Evolutionary conservation across 2,329 filamentous ascomycete species (phyloP), one percentile per base, ranked within the genome.

Genomic region (Zymoseptoria ardabiliae): DNA sequence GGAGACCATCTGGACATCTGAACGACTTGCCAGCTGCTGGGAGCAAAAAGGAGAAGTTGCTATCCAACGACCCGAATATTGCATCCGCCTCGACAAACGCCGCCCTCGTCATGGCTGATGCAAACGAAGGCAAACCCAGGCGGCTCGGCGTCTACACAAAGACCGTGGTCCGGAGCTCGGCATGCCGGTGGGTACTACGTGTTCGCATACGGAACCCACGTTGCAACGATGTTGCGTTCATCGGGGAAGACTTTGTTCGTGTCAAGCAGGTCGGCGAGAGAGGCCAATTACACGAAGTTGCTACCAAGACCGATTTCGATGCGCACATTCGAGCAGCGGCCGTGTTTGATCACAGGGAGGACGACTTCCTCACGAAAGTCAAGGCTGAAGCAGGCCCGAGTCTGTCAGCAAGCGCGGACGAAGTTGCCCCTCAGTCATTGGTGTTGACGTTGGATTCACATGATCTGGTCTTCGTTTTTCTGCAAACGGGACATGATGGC

Each of bases 161-260:
- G 69, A 96, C 92, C 0, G 72, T 96, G 28, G 78, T 93, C 55
- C 82, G 86, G 56, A 95, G 89, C 63, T 89, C 92, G 1, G 78
- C 88, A 41, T 82, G 88, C 58, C 87, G 87, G 69, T 88, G 83
- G 78, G 87, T 97, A 50, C 77, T 96, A 13, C 89, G 91, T 11
- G 90, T 87, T n/a, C 84, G 87, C 61, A 78, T 97, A 60, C 83
- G 92, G 59, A 86, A 86, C 58, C 79, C 80, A 55, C 74, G 80
- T 50, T 79, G 85, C 61, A 91, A 94, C 66, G 92, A 97, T 76
- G 84, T 97, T 63, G 87, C 92, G 45, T 91, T 96, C 67, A 82
- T 99, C 59, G 90, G 91, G 57, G 88, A 96, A 65, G 83, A 88
- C 63, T 90, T 85, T 66, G 82, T 99, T 20, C 87, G 93, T 65